Conservation (phyloP, 371 early-diverging fungal genomes). For the Funneliformis caledonium region DNA sequence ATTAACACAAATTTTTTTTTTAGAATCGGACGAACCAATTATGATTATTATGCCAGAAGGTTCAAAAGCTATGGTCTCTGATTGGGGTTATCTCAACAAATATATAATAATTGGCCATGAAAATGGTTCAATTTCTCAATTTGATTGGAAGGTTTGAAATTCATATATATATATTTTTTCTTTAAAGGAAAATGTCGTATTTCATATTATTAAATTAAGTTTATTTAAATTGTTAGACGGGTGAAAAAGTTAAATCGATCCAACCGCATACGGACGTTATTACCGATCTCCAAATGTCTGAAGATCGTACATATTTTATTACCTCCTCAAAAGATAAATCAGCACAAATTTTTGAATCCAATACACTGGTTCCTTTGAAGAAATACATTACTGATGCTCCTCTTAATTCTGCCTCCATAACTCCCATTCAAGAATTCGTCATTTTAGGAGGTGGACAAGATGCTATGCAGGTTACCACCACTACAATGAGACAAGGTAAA, state of each 20-base stretch:
- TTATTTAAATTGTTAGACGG: slow-evolving; percentile 52
- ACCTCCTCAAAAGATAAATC: slow-evolving; percentile 97
- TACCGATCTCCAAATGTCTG: slow-evolving; percentile 93
- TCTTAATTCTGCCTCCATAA: slow-evolving; percentile 95
- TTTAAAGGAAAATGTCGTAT: background rate
- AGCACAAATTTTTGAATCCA: slow-evolving; percentile 89
- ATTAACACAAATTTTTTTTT: background rate
- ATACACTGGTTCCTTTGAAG: slow-evolving; percentile 84
- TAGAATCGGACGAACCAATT: slow-evolving; percentile 80
- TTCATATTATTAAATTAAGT: background rate
- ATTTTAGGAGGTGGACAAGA: slow-evolving; percentile 86
- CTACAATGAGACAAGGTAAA: slow-evolving; percentile 93
- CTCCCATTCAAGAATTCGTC: slow-evolving; percentile 82
- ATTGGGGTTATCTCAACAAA: slow-evolving; percentile 91
- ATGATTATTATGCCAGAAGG: slow-evolving; percentile 65
- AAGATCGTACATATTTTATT: slow-evolving; percentile 95
- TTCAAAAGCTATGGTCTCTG: slow-evolving; percentile 90
- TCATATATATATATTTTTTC: background rate
- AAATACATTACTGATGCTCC: slow-evolving; percentile 91
- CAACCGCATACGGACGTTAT: slow-evolving; percentile 78
- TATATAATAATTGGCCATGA: slow-evolving; percentile 92
- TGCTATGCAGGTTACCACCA: slow-evolving; percentile 95
- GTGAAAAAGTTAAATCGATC: slow-evolving; percentile 64
- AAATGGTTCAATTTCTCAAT: slow-evolving; percentile 88
- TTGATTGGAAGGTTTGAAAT: slow-evolving; percentile 72